Evolutionary conservation across 768 basidiomycete genomes (phyloP).

Genomic region (Cubamyces lactineus): DNA sequence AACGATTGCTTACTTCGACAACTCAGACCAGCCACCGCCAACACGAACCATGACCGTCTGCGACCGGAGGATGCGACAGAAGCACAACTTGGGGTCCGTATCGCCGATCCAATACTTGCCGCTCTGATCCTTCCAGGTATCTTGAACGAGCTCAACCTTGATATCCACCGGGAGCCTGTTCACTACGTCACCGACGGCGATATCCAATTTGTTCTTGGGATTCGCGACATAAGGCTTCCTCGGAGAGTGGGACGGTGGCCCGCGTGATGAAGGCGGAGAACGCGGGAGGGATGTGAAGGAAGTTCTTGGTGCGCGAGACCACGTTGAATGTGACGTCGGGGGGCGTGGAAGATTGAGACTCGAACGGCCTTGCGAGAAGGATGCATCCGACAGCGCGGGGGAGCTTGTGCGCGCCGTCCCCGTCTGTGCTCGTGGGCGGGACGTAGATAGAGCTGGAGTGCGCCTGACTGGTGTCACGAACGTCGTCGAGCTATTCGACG

Average conservation of each 20-base stretch:
- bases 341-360: slow-evolving; percentile 49
- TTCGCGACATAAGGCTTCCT: slow-evolving; percentile 82
- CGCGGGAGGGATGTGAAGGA: slow-evolving; percentile 52
- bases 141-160: slow-evolving; percentile 77
- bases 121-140: slow-evolving; percentile 90
- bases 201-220: slow-evolving; percentile 89
- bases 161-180: slow-evolving; percentile 87
- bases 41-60: slow-evolving; percentile 97
- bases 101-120: slow-evolving; percentile 98
- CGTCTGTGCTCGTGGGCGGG: slow-evolving; percentile 46
- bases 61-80: slow-evolving; percentile 87
- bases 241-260: slow-evolving; percentile 40
- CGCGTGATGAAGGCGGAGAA: slow-evolving; percentile 47
- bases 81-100: slow-evolving; percentile 86
- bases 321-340: slow-evolving; percentile 57
- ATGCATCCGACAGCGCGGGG: slow-evolving; percentile 63
- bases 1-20: slow-evolving; percentile 71
- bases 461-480: slow-evolving; percentile 33
- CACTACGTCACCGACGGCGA: slow-evolving; percentile 90
- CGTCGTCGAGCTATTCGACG: slow-evolving; percentile 43
- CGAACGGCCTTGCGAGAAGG: slow-evolving; percentile 53
- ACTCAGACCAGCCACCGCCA: slow-evolving; percentile 91
- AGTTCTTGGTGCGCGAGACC: slow-evolving; percentile 69
- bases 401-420: slow-evolving; percentile 51
- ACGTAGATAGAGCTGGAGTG: slow-evolving; percentile 33